Percentiles rank a stretch among this genome's conserved stretches.
Evolutionary conservation across 805 yeast species (phyloP).

Genomic region (Nakazawaea molendinolei): DNA sequence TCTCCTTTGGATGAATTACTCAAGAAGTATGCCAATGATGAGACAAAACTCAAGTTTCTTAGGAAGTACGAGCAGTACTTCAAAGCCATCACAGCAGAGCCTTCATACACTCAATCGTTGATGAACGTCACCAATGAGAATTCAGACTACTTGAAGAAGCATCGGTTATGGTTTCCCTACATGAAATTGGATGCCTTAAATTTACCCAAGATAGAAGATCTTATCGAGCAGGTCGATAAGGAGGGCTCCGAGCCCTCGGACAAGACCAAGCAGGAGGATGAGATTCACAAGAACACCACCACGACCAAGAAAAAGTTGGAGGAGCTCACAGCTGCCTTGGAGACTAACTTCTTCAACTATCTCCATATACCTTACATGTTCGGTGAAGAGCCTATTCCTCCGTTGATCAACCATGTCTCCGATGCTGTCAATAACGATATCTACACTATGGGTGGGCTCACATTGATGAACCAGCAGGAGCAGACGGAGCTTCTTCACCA

Average conservation of each 20-base stretch:
- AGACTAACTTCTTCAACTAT: constrained; percentile 15
- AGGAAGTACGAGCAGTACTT: constrained; percentile 10
- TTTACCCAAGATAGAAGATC: constrained; percentile 7
- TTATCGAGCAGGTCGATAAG: not conserved
- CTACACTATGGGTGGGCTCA: constrained; percentile 41
- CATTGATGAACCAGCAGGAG: constrained; percentile 15
- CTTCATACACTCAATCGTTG: constrained; percentile 4
- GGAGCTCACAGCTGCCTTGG: constrained; percentile 8
- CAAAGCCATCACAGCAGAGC: constrained; percentile 9
- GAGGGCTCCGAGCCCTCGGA: not conserved
- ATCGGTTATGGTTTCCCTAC: constrained; percentile 13
- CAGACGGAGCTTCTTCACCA: constrained; percentile 19
- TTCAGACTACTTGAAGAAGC: constrained; percentile 7
- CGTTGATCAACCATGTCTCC: constrained; percentile 36
- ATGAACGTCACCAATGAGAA: constrained; percentile 1
- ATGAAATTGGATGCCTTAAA: constrained; percentile 8
- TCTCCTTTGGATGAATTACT: constrained; percentile 11
- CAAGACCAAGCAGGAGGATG: not conserved
- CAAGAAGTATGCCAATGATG: constrained; percentile 8
- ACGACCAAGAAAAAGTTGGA: constrained; percentile 8
- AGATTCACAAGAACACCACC: constrained; percentile 2
- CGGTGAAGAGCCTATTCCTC: constrained; percentile 33
- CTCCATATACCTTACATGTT: constrained; percentile 28
- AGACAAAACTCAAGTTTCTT: constrained; percentile 8
- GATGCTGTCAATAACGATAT: constrained; percentile 31